phyloP scores from a whole-genome alignment of 306 rosid species.

The Cucumis hystrix region DNA sequence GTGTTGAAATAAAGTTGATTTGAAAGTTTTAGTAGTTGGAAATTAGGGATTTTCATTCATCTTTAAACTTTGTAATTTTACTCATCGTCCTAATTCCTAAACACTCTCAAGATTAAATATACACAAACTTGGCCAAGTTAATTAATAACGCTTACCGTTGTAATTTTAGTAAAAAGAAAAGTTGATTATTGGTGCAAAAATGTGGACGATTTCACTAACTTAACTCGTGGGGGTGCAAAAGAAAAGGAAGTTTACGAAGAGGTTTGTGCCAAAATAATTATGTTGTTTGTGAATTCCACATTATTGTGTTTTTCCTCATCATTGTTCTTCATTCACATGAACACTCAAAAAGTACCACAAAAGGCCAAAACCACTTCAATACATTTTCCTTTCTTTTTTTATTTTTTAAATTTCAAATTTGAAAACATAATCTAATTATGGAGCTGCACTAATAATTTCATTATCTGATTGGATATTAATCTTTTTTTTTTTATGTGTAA shows the following conservation, averaged over 20 bases:
- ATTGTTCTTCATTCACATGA: not conserved
- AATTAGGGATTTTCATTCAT: no score
- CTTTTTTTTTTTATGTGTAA: not conserved
- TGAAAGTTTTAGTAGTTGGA: no score
- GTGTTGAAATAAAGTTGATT: no score
- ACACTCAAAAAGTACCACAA: not conserved
- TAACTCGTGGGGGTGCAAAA: not conserved
- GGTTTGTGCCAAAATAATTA: not conserved
- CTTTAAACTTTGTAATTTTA: no score
- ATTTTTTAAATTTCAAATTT: not conserved
- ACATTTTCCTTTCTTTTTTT: not conserved
- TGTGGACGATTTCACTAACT: not conserved
- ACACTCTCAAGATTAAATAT: no score
- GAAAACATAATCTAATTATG: not conserved
- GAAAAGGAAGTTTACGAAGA: not conserved
- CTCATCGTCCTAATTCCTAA: no score
- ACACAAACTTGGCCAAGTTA: no score
- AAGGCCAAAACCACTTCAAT: not conserved
- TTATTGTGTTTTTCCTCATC: not conserved
- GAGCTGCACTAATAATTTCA: not conserved
- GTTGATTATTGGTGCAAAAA: not conserved
- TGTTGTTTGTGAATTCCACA: not conserved
- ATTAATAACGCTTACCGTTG: no score
- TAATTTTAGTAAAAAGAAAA: no score
- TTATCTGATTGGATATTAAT: not conserved